Base-by-base conservation (phyloP, 2,329 filamentous ascomycete genomes). In the Ophiosphaerella narmari region DNA sequence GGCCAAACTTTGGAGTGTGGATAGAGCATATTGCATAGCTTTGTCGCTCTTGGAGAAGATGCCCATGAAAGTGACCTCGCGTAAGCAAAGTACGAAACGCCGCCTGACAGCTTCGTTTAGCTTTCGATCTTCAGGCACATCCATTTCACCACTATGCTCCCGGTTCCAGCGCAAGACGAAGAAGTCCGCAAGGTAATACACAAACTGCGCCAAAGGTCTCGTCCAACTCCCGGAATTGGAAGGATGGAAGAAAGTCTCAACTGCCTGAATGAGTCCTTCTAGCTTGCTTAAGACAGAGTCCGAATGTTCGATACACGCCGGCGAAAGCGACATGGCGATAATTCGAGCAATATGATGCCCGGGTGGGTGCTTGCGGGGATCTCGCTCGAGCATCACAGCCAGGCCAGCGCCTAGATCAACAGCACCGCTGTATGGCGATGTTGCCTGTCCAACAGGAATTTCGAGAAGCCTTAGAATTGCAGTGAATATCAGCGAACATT, bases 101-200 rank as follows among this genome's bases (percentile, higher is more conserved):
- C 82, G 85, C 78, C 92, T 96, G 59, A 99, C 73, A n/a, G 85
- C 86, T 29, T 86, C 83, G 54, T 86, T 94, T 59, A 99, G 86
- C 61, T 80, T 87, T 46, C 94, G 86, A 43, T 92, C 90, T 34
- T 82, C 76, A 0, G 93, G 92, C 1, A 93, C 84, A 38, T 96
- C 89, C 75, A 96, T 87, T 76, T 99, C 95, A 24, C 91, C 91
- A 66, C 86, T 96, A 69, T 89, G 88, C 75, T 99, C 94, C 44
- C 93, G 86, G 69, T 99, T 97, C 92, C 92, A 99, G 44, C 94
- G 87, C 76, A 96, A 94, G 37, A 99, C 90, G 72, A 99, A 99
- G 65, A 96, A 92, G 71, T 99, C 94, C 2, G 92, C 88, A 5
- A 99, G 80, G 73, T 96, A 96, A 70, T 92, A 92, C 5, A 94